Evolutionary conservation across 2,329 filamentous ascomycete species (phyloP).

Genomic region (Trematosphaeria pertusa): DNA sequence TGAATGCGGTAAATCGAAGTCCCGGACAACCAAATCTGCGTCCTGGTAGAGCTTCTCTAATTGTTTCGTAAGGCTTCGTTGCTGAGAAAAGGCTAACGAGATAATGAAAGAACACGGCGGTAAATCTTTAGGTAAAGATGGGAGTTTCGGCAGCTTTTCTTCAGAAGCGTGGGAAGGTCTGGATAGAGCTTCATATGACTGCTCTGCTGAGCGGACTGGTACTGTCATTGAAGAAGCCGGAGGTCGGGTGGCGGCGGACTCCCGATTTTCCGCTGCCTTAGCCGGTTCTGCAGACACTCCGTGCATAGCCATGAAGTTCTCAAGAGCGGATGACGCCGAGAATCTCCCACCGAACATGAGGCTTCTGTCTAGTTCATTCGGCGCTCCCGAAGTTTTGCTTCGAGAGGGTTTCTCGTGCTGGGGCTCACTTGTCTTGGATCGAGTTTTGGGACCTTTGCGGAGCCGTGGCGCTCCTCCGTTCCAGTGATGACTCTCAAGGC

Average conservation of each 20-base stretch:
- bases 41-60: conserved; percentile 59
- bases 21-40: conserved; percentile 66
- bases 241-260: not conserved
- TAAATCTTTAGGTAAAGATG: conserved; percentile 21
- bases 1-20: conserved; percentile 54
- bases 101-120: conserved; percentile 57
- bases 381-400: not conserved
- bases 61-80: conserved; percentile 57
- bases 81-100: conserved; percentile 55
- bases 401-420: not conserved
- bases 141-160: conserved; percentile 29
- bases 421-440: not conserved
- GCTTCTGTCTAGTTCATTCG: conserved; percentile 15
- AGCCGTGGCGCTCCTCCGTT: not conserved
- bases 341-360: conserved; percentile 47
- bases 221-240: not conserved
- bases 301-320: conserved; percentile 60
- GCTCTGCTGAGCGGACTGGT: not conserved
- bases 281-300: conserved; percentile 32
- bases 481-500: conserved; percentile 5
- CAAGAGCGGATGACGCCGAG: conserved; percentile 53
- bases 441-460: not conserved
- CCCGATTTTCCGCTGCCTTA: not conserved
- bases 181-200: not conserved
- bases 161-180: not conserved